Conservation (phyloP, 495 filamentous ascomycete genomes). For the Sporormia fimetaria region DNA sequence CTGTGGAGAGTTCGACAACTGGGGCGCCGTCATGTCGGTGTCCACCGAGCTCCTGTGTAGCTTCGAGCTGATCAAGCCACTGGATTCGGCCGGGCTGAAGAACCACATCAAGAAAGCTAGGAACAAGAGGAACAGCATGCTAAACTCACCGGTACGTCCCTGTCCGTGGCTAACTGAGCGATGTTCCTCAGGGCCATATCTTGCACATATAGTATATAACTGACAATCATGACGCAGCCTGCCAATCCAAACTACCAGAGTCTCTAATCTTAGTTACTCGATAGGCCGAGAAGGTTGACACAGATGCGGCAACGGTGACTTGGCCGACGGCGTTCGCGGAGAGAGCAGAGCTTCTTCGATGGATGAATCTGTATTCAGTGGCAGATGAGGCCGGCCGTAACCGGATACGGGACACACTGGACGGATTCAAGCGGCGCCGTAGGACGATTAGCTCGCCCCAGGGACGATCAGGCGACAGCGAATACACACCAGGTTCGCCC, state of each 20-base stretch:
- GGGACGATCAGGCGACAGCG: too few species aligned
- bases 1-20: constrained; percentile 98
- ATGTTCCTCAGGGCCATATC: constrained; percentile 12
- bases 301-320: too few species aligned
- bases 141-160: constrained; percentile 72
- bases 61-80: constrained; percentile 91
- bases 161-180: constrained; percentile 4
- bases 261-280: constrained; percentile 19
- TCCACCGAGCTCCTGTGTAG: constrained; percentile 87
- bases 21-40: constrained; percentile 98
- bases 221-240: constrained; percentile 18
- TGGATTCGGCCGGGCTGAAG: constrained; percentile 95
- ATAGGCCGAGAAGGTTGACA: constrained; percentile 5
- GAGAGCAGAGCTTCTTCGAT: too few species aligned
- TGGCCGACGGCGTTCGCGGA: too few species aligned
- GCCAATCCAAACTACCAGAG: constrained; percentile 28
- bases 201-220: constrained; percentile 9
- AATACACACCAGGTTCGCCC: too few species aligned
- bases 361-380: too few species aligned
- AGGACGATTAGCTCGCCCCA: too few species aligned
- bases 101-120: constrained; percentile 98
- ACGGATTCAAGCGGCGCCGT: too few species aligned
- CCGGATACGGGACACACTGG: too few species aligned
- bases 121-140: constrained; percentile 79
- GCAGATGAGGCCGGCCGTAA: too few species aligned